phyloP scores from a whole-genome alignment of 345 rosid genomes.

The Bruguiera sexangula region DNA sequence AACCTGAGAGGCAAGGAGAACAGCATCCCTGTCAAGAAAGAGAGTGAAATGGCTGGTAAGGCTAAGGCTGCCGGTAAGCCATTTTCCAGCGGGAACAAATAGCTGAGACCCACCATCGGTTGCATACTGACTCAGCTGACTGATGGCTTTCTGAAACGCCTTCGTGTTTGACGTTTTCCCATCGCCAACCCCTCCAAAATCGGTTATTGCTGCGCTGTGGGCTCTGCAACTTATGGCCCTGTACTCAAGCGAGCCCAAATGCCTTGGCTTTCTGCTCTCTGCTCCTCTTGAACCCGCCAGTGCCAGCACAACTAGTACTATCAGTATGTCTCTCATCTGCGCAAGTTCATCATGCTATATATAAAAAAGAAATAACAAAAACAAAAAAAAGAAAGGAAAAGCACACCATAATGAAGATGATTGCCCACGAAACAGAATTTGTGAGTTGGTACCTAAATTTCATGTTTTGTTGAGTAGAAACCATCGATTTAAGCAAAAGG shows the following conservation, averaged over 20 bases:
- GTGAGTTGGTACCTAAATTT: too few relatives aligned
- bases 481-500: too few relatives aligned
- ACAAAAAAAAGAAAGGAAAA: not conserved
- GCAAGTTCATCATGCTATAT: constrained; percentile 1
- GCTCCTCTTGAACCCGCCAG: constrained; percentile 26
- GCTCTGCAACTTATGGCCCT: constrained; percentile 70
- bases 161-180: constrained; percentile 75
- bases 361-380: not conserved
- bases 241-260: constrained; percentile 52
- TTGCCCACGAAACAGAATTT: too few relatives aligned
- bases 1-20: constrained; percentile 81
- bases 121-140: constrained; percentile 49
- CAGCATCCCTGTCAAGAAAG: constrained; percentile 75
- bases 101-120: constrained; percentile 67
- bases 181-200: constrained; percentile 87
- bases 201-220: constrained; percentile 74
- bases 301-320: constrained; percentile 18
- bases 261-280: constrained; percentile 38
- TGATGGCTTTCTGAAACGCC: constrained; percentile 67
- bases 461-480: too few relatives aligned
- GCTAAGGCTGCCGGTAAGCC: constrained; percentile 86
- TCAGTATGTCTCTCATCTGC: constrained; percentile 24
- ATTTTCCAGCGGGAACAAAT: constrained; percentile 73
- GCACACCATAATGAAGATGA: too few relatives aligned
- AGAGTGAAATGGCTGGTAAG: constrained; percentile 86